Base-by-base conservation (phyloP, 129 eudicot species). In the Deinandra increscens region DNA sequence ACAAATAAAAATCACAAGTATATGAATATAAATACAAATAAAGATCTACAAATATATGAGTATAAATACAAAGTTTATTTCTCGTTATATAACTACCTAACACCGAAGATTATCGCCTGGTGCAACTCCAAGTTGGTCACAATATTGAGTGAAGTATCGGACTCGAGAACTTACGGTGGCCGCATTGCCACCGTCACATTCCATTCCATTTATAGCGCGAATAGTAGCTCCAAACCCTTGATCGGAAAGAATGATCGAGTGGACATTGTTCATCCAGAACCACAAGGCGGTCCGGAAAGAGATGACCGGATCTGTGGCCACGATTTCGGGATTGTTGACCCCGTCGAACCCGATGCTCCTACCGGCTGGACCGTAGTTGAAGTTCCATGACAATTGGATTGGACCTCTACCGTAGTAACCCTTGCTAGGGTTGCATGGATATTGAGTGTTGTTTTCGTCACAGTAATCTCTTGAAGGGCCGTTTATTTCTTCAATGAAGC, bases 321-420 rank as follows among this genome's bases (percentile, higher is more conserved):
- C 81, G 36, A 10, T 62, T 23, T 77, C 81, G 4, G 81, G 81
- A 69, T 76, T 69, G 64, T 76, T 76, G 9, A 76, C 50, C 42
- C 81, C 81, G 0, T 76, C 81, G 6, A 77, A 77, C 58, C 75
- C 76, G 7, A 77, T 77, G 39, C 81, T 77, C 17, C 49, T 61
- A 7, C 81, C 81, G 4, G 81, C 81, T 23, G 81, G 81, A 38
- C 81, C 81, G 1, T 77, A 77, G 46, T 77, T 69, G 76, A 7
- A 77, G n/a, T 77, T 77, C 81, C 81, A 77, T 38, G 81, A 69
- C 33, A 77, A 29, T 43, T 77, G 81, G 38, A 77, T 50, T 0
- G 81, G 81, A 39, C 81, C 81, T 54, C 81, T 63, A 5, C 81
- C 81, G 8, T 77, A 77, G 60, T 77, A 77, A 53, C 72, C 81